These are phyloP conservation scores for Kalaharituber pfeilii DNA, from an alignment of 2,329 filamentous ascomycete genomes.

Conservation along the genomic window DNA sequence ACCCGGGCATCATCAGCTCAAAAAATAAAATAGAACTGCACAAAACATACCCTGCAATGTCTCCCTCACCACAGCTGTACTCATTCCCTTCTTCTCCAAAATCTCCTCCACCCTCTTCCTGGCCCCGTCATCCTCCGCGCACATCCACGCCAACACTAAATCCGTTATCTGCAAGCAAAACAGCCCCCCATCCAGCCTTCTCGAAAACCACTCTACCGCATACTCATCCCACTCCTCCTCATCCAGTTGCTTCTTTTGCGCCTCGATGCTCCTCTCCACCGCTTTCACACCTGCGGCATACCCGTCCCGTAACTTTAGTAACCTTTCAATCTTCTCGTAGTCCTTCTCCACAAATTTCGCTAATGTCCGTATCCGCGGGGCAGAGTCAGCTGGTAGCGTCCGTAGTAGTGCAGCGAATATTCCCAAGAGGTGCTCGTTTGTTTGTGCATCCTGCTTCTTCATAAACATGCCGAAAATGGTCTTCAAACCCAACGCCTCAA, in stretches of 20 bases:
- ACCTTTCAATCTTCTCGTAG: slow-evolving; percentile 63
- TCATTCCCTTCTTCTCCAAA: slow-evolving; percentile 51
- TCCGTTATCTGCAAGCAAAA: slow-evolving; percentile 72
- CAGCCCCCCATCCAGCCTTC: slow-evolving; percentile 65
- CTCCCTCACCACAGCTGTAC: slow-evolving; percentile 41
- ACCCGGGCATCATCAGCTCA: slow-evolving; percentile 8
- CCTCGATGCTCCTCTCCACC: slow-evolving; percentile 45
- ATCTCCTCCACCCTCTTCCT: slow-evolving; percentile 44
- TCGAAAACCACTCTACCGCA: slow-evolving; percentile 54
- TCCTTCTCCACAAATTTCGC: slow-evolving; percentile 95
- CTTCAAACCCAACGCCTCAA: slow-evolving; percentile 73
- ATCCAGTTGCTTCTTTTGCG: slow-evolving; percentile 37
- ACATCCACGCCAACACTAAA: slow-evolving; percentile 71
- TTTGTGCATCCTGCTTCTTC: slow-evolving; percentile 54
- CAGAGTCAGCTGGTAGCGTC: slow-evolving; percentile 57
- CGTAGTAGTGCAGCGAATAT: slow-evolving; percentile 73
- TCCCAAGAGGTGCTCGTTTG: slow-evolving; percentile 63
- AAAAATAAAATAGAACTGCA: neutral
- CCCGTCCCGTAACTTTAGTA: slow-evolving; percentile 53
- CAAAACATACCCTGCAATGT: slow-evolving; percentile 48
- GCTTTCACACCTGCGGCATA: slow-evolving; percentile 46
- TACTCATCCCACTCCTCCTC: slow-evolving; percentile 40
- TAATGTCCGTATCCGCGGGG: slow-evolving; percentile 62
- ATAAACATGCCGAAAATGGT: slow-evolving; percentile 73
- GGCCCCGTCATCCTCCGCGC: slow-evolving; percentile 72